Evolutionary conservation across 129 eudicot species (phyloP).

Genomic region (Gnaphalium uliginosum): DNA sequence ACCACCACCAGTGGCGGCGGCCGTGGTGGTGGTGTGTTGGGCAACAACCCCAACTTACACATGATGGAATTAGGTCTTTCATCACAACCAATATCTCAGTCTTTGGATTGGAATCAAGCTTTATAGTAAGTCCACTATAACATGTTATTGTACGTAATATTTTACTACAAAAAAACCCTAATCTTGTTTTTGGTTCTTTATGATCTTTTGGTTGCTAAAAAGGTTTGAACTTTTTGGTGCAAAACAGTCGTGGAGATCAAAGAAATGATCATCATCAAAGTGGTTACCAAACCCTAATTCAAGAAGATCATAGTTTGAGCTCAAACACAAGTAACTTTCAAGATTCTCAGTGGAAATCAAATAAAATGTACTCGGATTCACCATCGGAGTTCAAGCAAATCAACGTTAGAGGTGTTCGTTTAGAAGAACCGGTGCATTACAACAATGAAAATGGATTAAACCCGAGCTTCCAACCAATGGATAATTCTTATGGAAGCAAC

Average conservation of each 20-base stretch:
- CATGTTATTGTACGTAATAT: constrained; percentile 23
- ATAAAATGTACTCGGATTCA: constrained; percentile 42
- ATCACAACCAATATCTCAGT: constrained; percentile 52
- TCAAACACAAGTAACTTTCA: constrained; percentile 48
- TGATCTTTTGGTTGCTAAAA: constrained; percentile 16
- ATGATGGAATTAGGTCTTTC: constrained; percentile 83
- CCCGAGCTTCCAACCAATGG: constrained; percentile 48
- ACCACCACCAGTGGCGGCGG: constrained; percentile 29
- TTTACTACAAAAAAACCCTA: constrained; percentile 28
- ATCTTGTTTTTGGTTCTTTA: neutral
- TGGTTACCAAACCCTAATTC: constrained; percentile 63
- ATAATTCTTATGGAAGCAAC: constrained; percentile 48
- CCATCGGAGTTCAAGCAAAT: constrained; percentile 37
- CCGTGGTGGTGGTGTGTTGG: constrained; percentile 20
- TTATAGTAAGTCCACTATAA: constrained; percentile 54
- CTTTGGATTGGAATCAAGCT: constrained; percentile 81
- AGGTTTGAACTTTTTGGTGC: constrained; percentile 4
- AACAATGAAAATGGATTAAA: constrained; percentile 28
- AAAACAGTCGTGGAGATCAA: constrained; percentile 51
- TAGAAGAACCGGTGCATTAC: constrained; percentile 35
- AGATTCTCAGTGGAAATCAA: constrained; percentile 56
- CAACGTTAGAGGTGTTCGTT: constrained; percentile 43
- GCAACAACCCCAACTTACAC: constrained; percentile 47
- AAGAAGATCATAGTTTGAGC: constrained; percentile 59
- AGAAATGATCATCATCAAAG: constrained; percentile 53